Evolutionary conservation across 2,329 filamentous ascomycete genomes (phyloP), one percentile per base, ranked within the genome.

Genomic region (Emericellopsis cladophorae): DNA sequence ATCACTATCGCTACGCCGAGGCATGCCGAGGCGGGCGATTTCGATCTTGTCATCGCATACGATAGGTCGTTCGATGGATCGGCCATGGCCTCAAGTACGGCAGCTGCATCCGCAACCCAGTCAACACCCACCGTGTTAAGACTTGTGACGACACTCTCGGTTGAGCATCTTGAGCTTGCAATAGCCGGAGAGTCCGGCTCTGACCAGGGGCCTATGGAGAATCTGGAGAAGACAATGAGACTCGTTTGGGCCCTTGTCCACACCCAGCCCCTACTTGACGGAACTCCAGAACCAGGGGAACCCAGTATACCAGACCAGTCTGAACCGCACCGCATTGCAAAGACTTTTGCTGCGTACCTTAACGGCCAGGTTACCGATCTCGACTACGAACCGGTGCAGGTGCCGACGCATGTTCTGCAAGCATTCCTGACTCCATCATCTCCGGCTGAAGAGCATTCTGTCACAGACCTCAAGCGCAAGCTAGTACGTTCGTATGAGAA

Each of bases 11-110:
- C 26, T 29, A 29, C 26, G 8, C 3, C 26, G 26, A 29, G 26
- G 12, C 50, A 29, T 11, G 16, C 57, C 3, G 54, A 67, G 22
- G 55, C 59, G 4, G 56, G 54, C 23, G 56, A 61, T 21, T 64
- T 68, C 33, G 70, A 77, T 42, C 59, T 68, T 11, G 61, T 77
- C 37, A 64, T 78, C 42, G 68, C 65, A 15, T 78, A 70, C 43
- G 74, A 79, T 44, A 62, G 70, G 47, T 63, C 61, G 2, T 73
- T 72, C 36, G 57, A 59, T 22, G 55, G 54, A 11, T 70, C 61
- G 4, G 42, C 9, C 12, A 29, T 29, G 8, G 38, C 53, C 21
- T 37, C 36, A n/a, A 43, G 44, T 15, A 46, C 45, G 37, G 35
- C 23, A 46, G 26, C 26, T 29, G 26, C 26, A 4, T 29, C 26